Evolutionary conservation across 106 monocot genomes (phyloP), one percentile per base, ranked within the genome.

Genomic region (Vanilla planifolia): DNA sequence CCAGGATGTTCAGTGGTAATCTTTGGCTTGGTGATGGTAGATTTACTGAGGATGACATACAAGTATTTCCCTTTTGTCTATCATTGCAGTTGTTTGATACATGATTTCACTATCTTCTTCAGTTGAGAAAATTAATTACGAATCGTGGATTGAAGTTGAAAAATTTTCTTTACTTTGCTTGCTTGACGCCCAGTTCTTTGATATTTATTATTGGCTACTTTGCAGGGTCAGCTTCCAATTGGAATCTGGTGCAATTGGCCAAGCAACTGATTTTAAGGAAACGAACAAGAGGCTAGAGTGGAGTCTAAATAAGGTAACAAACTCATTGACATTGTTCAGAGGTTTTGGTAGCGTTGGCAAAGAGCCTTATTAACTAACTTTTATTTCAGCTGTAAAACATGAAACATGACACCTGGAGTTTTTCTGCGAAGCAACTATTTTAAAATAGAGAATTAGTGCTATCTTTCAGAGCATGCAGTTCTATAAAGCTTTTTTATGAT

Each of bases 191-290:
- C 14, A 11, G 9, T 30, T 53, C 5, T 29, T 10, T 29, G 8
- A 26, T 50, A 15, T 53, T 29, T 32, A 48, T 53, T 53, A 20
- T 57, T 57, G 33, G 8, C 7, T 51, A 34, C 41, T 65, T 1
- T 75, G 55, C 75, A 96, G 96, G 63, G 96, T 81, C 25, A 96
- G 84, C 76, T 96, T 91, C 79, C 91, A 96, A 47, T 56, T 84
- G 56, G 96, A 88, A 70, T 50, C 86, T 71, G 96, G 91, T 9
- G 81, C 91, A 33, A 56, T 77, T 71, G 91, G 91, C 39, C 80
- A 87, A 62, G 80, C 86, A 46, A 79, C 90, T 37, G 96, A 96
- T 70, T 96, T 96, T 56, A 96, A 96, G 72, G 96, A 96, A 79
- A 81, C 59, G 52, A 79, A 68, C 48, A 90, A 73, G 63, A 91